Conservation (phyloP, 2,329 filamentous ascomycete genomes). For the Hymenotorrendiella dingleyae region DNA sequence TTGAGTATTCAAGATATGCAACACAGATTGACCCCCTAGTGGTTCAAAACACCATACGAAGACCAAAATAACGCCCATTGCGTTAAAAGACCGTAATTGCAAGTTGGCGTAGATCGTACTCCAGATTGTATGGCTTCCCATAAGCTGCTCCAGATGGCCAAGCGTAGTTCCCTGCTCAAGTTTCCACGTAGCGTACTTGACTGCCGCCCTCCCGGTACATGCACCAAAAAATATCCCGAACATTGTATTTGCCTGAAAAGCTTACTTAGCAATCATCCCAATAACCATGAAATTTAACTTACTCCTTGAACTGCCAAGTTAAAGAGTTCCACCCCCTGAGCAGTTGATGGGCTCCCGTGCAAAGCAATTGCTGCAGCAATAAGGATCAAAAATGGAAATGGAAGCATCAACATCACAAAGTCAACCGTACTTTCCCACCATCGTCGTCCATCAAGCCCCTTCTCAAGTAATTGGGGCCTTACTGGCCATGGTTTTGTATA, state of each 20-base stretch:
- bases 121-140: constrained; percentile 30
- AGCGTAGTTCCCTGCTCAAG: constrained; percentile 27
- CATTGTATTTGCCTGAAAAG: constrained; percentile 20
- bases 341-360: constrained; percentile 12
- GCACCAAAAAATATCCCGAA: constrained; percentile 31
- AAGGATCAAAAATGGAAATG: constrained; percentile 19
- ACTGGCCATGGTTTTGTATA: constrained; percentile 20
- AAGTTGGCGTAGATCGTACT: constrained; percentile 25
- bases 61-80: constrained; percentile 22
- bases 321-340: constrained; percentile 10
- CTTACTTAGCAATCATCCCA: neutral
- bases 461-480: constrained; percentile 16
- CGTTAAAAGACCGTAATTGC: constrained; percentile 24
- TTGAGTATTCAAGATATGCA: constrained; percentile 21
- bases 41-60: constrained; percentile 30
- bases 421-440: constrained; percentile 18
- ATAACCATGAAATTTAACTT: constrained; percentile 1
- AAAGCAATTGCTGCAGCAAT: constrained; percentile 14
- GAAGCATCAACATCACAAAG: constrained; percentile 15
- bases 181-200: constrained; percentile 24
- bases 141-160: constrained; percentile 26
- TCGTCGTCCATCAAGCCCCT: constrained; percentile 8
- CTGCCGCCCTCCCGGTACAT: constrained; percentile 24
- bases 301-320: constrained; percentile 19
- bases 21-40: constrained; percentile 27